Conservation (phyloP, 352 stramenopile genomes). For the Phytophthora quininea region DNA sequence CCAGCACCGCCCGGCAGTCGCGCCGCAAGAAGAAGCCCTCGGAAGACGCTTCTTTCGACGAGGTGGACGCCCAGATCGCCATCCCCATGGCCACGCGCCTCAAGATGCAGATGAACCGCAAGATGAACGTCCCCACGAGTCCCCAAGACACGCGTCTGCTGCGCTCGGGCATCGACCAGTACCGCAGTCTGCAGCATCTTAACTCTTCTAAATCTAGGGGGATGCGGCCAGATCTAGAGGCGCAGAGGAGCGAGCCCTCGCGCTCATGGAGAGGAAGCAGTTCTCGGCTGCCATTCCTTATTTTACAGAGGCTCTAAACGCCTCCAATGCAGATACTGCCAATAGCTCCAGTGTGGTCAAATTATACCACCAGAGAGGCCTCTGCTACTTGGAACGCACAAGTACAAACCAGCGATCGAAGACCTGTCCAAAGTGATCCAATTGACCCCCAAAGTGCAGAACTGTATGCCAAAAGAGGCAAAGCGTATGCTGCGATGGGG, state of each 20-base stretch:
- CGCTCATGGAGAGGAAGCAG: conserved; percentile 63
- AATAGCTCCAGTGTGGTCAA: conserved; percentile 42
- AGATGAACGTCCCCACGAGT: conserved; percentile 31
- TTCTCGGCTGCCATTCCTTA: conserved; percentile 60
- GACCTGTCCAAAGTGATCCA: conserved; percentile 76
- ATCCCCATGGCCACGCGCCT: conserved; percentile 63
- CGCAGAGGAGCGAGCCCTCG: conserved; percentile 42
- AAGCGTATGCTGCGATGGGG: conserved; percentile 58
- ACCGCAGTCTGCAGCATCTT: conserved; percentile 58
- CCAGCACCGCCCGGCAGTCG: conserved; percentile 1
- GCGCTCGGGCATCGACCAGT: conserved; percentile 69
- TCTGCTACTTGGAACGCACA: conserved; percentile 59
- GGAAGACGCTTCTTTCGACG: conserved; percentile 31
- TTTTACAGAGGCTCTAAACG: conserved; percentile 55
- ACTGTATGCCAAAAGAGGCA: conserved; percentile 70
- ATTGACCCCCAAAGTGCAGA: conserved; percentile 70
- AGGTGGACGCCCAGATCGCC: conserved; percentile 75
- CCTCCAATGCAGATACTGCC: neutral
- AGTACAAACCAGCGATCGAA: conserved; percentile 71
- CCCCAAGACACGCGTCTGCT: conserved; percentile 39
- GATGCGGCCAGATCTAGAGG: neutral
- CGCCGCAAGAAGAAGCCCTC: conserved; percentile 24
- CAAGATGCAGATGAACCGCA: conserved; percentile 56
- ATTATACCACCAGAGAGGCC: conserved; percentile 66
- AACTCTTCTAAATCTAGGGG: conserved; percentile 1